phyloP scores from a whole-genome alignment of 768 basidiomycete genomes.

The Boletellus ananiceps region DNA sequence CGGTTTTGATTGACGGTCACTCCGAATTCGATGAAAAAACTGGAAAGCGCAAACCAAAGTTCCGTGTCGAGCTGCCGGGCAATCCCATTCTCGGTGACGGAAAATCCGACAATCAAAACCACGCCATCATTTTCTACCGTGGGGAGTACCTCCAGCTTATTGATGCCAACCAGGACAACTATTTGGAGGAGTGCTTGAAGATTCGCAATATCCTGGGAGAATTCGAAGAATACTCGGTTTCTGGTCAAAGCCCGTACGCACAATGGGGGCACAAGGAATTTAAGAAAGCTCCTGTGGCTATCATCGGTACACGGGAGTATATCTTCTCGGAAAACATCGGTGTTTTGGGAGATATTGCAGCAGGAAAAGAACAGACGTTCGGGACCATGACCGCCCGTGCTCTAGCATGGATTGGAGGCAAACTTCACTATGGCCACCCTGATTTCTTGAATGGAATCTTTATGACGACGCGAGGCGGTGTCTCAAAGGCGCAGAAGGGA shows the following conservation, averaged over 20 bases:
- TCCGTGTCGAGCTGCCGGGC: constrained; percentile 94
- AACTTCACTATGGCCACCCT: constrained; percentile 97
- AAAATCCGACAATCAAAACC: constrained; percentile 99
- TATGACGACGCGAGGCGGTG: constrained; percentile 98
- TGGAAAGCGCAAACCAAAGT: constrained; percentile 92
- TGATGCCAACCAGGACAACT: constrained; percentile 99
- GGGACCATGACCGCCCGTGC: constrained; percentile 97
- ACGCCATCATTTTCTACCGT: constrained; percentile 98
- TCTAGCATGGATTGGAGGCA: constrained; percentile 95
- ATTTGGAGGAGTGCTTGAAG: constrained; percentile 97
- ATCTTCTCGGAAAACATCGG: constrained; percentile 99
- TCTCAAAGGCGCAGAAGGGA: constrained; percentile 99
- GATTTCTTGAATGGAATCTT: constrained; percentile 98
- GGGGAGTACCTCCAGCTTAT: constrained; percentile 99
- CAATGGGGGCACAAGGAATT: constrained; percentile 96
- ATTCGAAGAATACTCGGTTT: constrained; percentile 91
- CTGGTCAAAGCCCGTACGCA: constrained; percentile 92
- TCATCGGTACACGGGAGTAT: constrained; percentile 97
- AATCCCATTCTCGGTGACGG: constrained; percentile 99
- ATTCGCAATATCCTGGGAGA: constrained; percentile 97
- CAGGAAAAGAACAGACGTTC: constrained; percentile 99
- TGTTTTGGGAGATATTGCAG: constrained; percentile 97
- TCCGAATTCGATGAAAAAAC: constrained; percentile 88
- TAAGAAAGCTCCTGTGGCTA: constrained; percentile 85
- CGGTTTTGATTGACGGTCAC: constrained; percentile 93